These are phyloP conservation scores for Vigna reflexopilosa DNA, from an alignment of 306 rosid genomes.

Conservation along the genomic window DNA sequence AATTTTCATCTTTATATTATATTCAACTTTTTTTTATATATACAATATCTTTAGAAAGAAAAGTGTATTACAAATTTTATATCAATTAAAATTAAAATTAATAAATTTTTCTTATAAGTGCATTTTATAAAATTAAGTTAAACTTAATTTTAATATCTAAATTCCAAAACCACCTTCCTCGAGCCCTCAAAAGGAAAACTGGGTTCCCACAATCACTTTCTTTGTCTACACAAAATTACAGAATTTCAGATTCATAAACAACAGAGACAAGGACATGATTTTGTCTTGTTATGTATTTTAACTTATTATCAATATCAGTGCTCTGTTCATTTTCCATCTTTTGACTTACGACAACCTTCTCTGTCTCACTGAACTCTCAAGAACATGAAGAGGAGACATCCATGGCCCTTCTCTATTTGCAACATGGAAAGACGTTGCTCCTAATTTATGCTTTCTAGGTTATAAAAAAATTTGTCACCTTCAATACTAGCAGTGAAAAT, in stretches of 20 bases:
- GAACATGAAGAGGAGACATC: background rate
- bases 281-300: conserved; percentile 43
- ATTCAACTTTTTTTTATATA: no score
- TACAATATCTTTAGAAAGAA: no score
- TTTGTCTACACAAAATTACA: conserved; percentile 51
- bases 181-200: conserved; percentile 73
- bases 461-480: no score
- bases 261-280: conserved; percentile 30
- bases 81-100: no score
- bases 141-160: background rate
- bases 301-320: background rate
- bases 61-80: no score
- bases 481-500: no score
- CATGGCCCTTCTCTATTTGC: background rate
- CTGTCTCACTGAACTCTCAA: conserved; percentile 43
- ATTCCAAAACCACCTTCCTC: conserved; percentile 51
- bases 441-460: no score
- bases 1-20: no score
- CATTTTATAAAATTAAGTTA: no score
- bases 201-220: conserved; percentile 47
- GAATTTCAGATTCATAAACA: conserved; percentile 45
- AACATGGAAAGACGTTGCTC: background rate
- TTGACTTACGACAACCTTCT: conserved; percentile 39
- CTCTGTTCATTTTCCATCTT: conserved; percentile 28
- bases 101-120: no score